Base-by-base conservation (phyloP, 805 yeast genomes). In the Nadsonia fulvescens region DNA sequence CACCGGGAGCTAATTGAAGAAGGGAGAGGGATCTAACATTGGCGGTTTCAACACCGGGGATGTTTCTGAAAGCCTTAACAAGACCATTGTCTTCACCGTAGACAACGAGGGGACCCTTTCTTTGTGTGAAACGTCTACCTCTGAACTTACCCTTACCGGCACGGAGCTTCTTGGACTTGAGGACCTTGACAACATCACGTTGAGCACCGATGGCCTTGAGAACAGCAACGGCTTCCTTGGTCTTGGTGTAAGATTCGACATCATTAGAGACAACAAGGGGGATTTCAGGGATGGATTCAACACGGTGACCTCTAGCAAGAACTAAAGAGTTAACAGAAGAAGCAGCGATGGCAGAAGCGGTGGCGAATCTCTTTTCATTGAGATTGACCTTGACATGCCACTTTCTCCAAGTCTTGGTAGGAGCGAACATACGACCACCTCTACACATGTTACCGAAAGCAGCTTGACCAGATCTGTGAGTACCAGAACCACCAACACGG, bases 371-470 rank as follows among this genome's bases (percentile, higher is more conserved):
- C 76, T 86, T 86, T 71, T 89, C 93, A 81, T 86, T 86, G 66
- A 82, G 94, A 93, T 89, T 89, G 56, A 89, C 93, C 76, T 83
- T 89, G 56, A 89, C 92, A 82, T 89, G 92, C 98, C 98, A 89
- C 70, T 74, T 86, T 78, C 98, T 82, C 98, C 98, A 89, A 65
- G 93, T 83, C 75, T 89, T 89, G 65, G 98, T 89, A 63, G 98
- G 98, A 64, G 98, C 95, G 58, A 89, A 89, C 96, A 89, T 89
- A 68, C 98, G 93, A 71, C 98, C 98, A 63, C 95, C 95, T 67
- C 98, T 86, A 74, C 98, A 89, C 98, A 89, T 89, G 89, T 89
- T 89, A 76, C 98, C 98, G 74, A 89, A 89, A 60, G 98, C 98
- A 63, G 82, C 98, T 68, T 89, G 98, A 63, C 98, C 98, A 44